Conservation (phyloP, 2,329 filamentous ascomycete species). For the Aspergillus sp. region DNA sequence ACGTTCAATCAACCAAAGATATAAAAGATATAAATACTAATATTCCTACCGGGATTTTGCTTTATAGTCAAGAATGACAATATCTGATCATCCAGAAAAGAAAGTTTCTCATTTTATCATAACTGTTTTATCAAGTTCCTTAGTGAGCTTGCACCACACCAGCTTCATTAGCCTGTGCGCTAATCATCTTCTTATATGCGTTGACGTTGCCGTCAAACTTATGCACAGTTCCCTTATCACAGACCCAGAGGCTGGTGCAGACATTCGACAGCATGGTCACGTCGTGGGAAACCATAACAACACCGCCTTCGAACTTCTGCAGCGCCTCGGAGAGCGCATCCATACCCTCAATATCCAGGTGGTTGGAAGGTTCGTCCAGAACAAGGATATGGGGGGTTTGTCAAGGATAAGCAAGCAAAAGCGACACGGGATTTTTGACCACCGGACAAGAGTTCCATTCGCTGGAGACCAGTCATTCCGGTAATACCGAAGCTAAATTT, state of each 20-base stretch:
- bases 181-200: slow-evolving; percentile 95
- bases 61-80: no score
- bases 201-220: slow-evolving; percentile 95
- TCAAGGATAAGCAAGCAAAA: slow-evolving; percentile 91
- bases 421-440: slow-evolving; percentile 98
- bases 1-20: no score
- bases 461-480: slow-evolving; percentile 92
- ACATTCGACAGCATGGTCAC: slow-evolving; percentile 98
- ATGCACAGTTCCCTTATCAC: slow-evolving; percentile 87
- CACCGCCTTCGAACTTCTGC: slow-evolving; percentile 83
- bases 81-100: no score
- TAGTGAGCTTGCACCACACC: slow-evolving; percentile 60
- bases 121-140: background rate
- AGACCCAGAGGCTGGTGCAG: slow-evolving; percentile 93
- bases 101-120: no score
- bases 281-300: slow-evolving; percentile 98
- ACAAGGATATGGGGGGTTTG: slow-evolving; percentile 93
- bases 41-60: no score
- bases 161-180: slow-evolving; percentile 77
- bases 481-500: slow-evolving; percentile 61
- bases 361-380: slow-evolving; percentile 97
- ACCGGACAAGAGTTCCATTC: slow-evolving; percentile 89
- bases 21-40: no score
- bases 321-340: slow-evolving; percentile 85
- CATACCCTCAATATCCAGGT: slow-evolving; percentile 99